A percentile compares a stretch with the other conserved stretches of the same genome.
Conservation (phyloP, 345 rosid genomes). For the Gynandropsis gynandra region DNA sequence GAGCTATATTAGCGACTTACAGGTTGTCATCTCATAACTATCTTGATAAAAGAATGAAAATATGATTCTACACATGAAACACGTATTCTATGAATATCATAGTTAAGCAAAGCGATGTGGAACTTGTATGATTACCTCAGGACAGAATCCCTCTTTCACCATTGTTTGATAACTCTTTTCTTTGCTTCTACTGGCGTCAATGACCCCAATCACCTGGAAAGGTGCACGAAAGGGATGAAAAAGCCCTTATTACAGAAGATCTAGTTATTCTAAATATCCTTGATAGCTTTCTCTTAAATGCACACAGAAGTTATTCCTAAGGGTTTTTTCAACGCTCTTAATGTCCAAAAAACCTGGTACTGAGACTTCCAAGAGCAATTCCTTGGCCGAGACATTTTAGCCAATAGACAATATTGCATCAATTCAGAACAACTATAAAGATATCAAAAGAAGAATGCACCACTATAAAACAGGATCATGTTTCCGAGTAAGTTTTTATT, state of each 20-base stretch:
- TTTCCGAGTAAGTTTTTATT: neutral
- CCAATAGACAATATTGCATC: neutral
- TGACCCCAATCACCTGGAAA: conserved; percentile 76
- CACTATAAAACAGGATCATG: neutral
- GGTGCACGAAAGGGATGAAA: conserved; percentile 6
- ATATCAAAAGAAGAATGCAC: neutral
- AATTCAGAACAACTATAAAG: too few relatives aligned
- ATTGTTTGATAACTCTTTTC: conserved; percentile 78
- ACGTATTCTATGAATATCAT: too few relatives aligned
- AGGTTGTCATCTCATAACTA: too few relatives aligned
- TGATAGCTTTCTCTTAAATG: conserved; percentile 12
- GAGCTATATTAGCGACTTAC: neutral
- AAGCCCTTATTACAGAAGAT: conserved; percentile 10
- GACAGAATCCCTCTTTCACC: conserved; percentile 86
- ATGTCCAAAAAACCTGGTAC: neutral
- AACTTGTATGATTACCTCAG: conserved; percentile 52
- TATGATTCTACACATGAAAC: too few relatives aligned
- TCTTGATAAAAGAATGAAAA: too few relatives aligned
- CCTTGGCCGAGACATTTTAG: conserved; percentile 2
- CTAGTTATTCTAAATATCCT: conserved; percentile 11
- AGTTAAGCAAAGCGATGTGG: too few relatives aligned
- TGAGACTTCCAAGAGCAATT: neutral
- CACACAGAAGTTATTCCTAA: conserved; percentile 6
- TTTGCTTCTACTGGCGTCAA: conserved; percentile 76
- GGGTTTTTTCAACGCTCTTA: neutral